Evolutionary conservation across 768 basidiomycete species (phyloP).

Genomic region (Lentinula guzmanii): DNA sequence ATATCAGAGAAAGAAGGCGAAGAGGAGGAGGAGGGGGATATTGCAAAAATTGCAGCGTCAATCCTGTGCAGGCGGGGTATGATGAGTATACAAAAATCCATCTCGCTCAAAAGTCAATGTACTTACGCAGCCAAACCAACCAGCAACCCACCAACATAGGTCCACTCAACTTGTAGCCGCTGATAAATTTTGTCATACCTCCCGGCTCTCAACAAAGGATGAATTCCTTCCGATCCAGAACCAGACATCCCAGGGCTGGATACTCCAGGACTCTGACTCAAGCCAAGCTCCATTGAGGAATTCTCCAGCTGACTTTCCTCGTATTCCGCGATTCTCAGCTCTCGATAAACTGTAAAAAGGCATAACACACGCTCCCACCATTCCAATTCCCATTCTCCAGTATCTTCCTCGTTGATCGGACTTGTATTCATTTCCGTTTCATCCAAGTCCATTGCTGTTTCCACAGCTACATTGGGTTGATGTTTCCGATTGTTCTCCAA

Average conservation of each 20-base stretch:
- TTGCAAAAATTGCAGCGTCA: conserved; percentile 58
- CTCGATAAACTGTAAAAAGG: conserved; percentile 50
- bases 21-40: conserved; percentile 40
- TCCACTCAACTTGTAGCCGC: conserved; percentile 57
- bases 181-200: conserved; percentile 45
- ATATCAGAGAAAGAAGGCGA: neutral
- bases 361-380: conserved; percentile 40
- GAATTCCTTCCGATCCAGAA: neutral
- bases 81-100: neutral
- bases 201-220: conserved; percentile 27
- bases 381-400: conserved; percentile 9
- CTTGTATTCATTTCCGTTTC: conserved; percentile 1
- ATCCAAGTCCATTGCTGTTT: conserved; percentile 9
- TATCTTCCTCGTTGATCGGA: neutral
- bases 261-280: neutral
- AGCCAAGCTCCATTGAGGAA: neutral
- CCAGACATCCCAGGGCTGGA: neutral
- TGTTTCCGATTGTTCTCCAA: neutral
- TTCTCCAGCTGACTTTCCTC: neutral
- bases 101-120: neutral
- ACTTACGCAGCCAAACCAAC: conserved; percentile 55
- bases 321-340: conserved; percentile 36
- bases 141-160: conserved; percentile 58
- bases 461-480: conserved; percentile 11
- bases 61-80: conserved; percentile 22